Conservation (phyloP, 2,329 filamentous ascomycete species). For the Alternaria novae-zelandiae region DNA sequence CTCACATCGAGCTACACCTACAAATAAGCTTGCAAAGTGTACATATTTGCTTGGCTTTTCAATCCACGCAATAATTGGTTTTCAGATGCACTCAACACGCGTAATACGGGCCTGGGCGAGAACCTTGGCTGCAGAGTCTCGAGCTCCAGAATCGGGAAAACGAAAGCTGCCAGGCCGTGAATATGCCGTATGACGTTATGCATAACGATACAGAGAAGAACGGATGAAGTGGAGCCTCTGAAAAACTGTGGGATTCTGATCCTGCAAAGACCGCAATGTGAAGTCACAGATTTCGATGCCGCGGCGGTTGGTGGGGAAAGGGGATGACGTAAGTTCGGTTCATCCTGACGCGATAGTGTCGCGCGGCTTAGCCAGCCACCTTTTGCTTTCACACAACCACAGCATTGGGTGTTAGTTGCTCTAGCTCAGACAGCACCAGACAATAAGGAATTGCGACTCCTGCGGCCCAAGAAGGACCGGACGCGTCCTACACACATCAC, state of each 20-base stretch:
- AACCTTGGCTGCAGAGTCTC: not conserved
- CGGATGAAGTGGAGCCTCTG: not conserved
- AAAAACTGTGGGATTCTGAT: no score
- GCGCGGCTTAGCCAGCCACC: not conserved
- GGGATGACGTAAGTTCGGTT: conserved; percentile 9
- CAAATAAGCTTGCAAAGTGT: not conserved
- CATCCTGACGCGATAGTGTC: conserved; percentile 9
- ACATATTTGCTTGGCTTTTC: not conserved
- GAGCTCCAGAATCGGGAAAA: not conserved
- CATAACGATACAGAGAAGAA: not conserved
- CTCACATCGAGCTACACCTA: not conserved
- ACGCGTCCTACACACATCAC: not conserved
- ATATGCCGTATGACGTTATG: not conserved
- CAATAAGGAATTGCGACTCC: not conserved
- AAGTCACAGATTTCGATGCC: not conserved
- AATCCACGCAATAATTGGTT: not conserved
- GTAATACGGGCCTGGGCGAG: not conserved
- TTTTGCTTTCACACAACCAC: not conserved
- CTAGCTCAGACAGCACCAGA: not conserved
- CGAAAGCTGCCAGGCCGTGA: not conserved
- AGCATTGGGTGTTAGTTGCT: not conserved
- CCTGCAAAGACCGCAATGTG: not conserved
- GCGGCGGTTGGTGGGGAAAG: not conserved
- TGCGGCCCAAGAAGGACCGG: not conserved
- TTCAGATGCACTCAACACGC: not conserved